Percentiles rank a stretch among this genome's conserved stretches.
Conservation (phyloP, 192 early-diverging fungal genomes). For the Lobulomyces angularis region DNA sequence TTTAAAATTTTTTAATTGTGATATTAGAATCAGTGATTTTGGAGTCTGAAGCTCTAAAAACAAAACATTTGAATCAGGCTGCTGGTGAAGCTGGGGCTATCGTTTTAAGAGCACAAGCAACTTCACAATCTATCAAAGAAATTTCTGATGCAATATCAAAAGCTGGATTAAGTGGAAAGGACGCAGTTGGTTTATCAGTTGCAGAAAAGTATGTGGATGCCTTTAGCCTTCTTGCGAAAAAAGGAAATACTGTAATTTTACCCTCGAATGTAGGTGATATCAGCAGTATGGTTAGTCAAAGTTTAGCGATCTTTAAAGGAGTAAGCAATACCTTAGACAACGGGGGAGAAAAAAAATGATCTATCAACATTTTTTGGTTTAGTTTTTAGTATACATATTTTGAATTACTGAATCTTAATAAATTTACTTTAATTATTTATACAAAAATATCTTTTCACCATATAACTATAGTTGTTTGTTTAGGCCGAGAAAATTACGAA, state of each 20-base stretch:
- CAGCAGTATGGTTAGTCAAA: slow-evolving; percentile 81
- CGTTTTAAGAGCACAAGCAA: slow-evolving; percentile 66
- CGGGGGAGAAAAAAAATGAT: not conserved
- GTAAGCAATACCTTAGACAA: slow-evolving; percentile 7
- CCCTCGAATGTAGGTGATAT: slow-evolving; percentile 74
- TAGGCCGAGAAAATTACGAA: too few relatives aligned
- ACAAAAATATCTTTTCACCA: too few relatives aligned
- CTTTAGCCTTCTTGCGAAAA: slow-evolving; percentile 84
- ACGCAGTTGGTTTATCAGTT: slow-evolving; percentile 79
- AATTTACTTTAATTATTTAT: too few relatives aligned
- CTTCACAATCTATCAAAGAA: slow-evolving; percentile 63
- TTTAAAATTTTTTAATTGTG: too few relatives aligned
- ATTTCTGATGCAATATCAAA: slow-evolving; percentile 64
- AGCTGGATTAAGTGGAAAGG: slow-evolving; percentile 40
- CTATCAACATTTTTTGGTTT: too few relatives aligned
- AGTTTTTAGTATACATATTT: too few relatives aligned
- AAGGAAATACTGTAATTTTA: slow-evolving; percentile 78
- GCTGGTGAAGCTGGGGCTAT: slow-evolving; percentile 85
- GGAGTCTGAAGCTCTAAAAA: slow-evolving; percentile 85
- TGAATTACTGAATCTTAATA: too few relatives aligned
- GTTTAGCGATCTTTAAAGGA: slow-evolving; percentile 26
- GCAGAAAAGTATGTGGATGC: slow-evolving; percentile 96
- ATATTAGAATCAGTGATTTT: slow-evolving; percentile 81
- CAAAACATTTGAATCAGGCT: slow-evolving; percentile 82
- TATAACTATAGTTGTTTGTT: too few relatives aligned